A percentile compares a stretch with the other conserved stretches of the same genome.
Evolutionary conservation across 2,329 filamentous ascomycete genomes (phyloP).

Genomic region (Drechmeria coniospora): DNA sequence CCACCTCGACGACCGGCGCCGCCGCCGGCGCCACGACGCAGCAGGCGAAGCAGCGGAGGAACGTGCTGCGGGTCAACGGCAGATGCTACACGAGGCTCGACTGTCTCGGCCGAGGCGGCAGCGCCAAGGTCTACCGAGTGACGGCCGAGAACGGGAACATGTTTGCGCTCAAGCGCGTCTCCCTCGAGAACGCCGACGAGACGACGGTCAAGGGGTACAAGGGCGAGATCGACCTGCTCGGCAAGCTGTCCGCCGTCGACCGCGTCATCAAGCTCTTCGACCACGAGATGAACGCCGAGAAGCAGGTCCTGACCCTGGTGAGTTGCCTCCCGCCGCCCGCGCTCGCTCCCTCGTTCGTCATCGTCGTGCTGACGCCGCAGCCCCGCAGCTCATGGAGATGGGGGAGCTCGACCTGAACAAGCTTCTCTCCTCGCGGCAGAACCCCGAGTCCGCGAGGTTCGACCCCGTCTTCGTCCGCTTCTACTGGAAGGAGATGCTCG

Average conservation of each 20-base stretch:
- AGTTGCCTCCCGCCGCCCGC: slow-evolving; percentile 16
- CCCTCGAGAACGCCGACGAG: slow-evolving; percentile 79
- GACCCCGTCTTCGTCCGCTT: slow-evolving; percentile 88
- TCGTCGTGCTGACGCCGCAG: no score
- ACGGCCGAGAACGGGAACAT: slow-evolving; percentile 95
- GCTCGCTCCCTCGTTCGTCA: slow-evolving; percentile 4
- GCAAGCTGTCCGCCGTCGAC: slow-evolving; percentile 68
- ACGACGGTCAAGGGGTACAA: slow-evolving; percentile 73
- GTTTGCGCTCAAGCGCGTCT: slow-evolving; percentile 85
- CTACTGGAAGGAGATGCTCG: slow-evolving; percentile 99
- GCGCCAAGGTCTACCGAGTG: slow-evolving; percentile 86
- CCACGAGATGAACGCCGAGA: slow-evolving; percentile 86
- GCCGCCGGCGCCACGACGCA: slow-evolving; percentile 63
- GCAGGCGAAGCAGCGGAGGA: slow-evolving; percentile 60
- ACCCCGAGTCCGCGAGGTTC: slow-evolving; percentile 57
- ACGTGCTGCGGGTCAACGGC: slow-evolving; percentile 76
- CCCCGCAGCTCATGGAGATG: slow-evolving; percentile 86
- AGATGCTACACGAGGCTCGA: slow-evolving; percentile 83
- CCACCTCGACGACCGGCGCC: slow-evolving; percentile 69
- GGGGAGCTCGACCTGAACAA: slow-evolving; percentile 88
- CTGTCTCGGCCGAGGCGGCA: slow-evolving; percentile 81
- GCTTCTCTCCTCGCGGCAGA: slow-evolving; percentile 60
- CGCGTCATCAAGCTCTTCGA: slow-evolving; percentile 83
- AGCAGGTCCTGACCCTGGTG: slow-evolving; percentile 74
- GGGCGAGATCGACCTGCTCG: slow-evolving; percentile 84